Evolutionary conservation across 768 basidiomycete genomes (phyloP).

Genomic region (Pisolithus albus): DNA sequence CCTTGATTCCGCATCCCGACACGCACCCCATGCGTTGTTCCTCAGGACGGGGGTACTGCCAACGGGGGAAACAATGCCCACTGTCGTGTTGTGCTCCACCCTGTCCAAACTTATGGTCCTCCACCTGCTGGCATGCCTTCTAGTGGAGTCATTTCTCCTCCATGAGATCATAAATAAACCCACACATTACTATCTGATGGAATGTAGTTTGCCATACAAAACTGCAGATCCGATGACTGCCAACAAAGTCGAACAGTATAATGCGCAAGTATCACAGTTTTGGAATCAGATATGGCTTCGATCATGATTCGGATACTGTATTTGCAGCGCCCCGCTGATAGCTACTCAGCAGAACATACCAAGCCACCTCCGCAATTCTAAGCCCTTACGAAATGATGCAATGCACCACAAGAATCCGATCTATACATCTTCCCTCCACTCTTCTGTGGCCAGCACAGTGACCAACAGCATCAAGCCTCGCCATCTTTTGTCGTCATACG

Average conservation of each 20-base stretch:
- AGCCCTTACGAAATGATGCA: neutral
- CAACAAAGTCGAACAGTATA: slow-evolving; percentile 87
- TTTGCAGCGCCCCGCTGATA: slow-evolving; percentile 80
- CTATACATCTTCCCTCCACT: slow-evolving; percentile 75
- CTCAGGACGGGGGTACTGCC: slow-evolving; percentile 43
- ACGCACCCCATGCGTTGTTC: slow-evolving; percentile 35
- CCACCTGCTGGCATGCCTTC: slow-evolving; percentile 20
- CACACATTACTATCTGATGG: slow-evolving; percentile 67
- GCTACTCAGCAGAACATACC: slow-evolving; percentile 60
- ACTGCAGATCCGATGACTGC: slow-evolving; percentile 91
- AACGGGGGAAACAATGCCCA: slow-evolving; percentile 25
- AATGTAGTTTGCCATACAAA: slow-evolving; percentile 81
- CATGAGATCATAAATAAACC: slow-evolving; percentile 88
- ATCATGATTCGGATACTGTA: slow-evolving; percentile 73
- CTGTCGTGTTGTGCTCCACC: slow-evolving; percentile 13
- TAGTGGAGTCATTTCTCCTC: slow-evolving; percentile 32
- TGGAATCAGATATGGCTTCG: slow-evolving; percentile 88
- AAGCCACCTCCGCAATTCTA: slow-evolving; percentile 6
- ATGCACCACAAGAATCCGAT: slow-evolving; percentile 66
- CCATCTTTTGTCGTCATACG: neutral
- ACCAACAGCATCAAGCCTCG: slow-evolving; percentile 26
- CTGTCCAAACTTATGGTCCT: slow-evolving; percentile 17
- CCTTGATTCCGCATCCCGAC: slow-evolving; percentile 1
- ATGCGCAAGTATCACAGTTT: slow-evolving; percentile 94
- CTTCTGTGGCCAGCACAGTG: slow-evolving; percentile 89